A percentile compares a stretch with the other conserved stretches of the same genome.
Conservation (phyloP, 108 stramenopile genomes). For the Schizochytrium sp. region DNA sequence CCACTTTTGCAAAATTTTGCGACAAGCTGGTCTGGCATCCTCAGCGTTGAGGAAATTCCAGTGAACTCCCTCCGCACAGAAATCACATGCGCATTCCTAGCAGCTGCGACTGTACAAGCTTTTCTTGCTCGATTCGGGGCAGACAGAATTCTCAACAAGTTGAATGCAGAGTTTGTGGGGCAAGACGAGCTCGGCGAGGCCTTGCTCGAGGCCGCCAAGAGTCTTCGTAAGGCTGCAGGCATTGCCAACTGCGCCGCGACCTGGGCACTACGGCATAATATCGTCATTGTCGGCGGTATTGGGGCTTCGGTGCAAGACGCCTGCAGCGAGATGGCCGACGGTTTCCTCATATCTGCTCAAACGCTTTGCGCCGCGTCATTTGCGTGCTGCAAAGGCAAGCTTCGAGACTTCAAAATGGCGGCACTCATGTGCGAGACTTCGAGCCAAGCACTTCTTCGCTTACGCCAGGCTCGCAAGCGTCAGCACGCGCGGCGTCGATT, state of each 20-base stretch:
- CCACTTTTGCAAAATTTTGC: neutral
- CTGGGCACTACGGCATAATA: neutral
- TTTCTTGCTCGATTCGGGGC: neutral
- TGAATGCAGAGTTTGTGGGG: neutral
- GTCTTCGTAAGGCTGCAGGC: neutral
- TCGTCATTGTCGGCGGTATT: neutral
- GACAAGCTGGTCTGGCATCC: neutral
- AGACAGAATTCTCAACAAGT: neutral
- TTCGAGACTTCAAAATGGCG: neutral
- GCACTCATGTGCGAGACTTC: neutral
- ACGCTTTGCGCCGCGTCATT: neutral
- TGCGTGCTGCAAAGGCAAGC: neutral
- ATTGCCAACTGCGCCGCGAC: neutral
- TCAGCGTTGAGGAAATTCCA: neutral
- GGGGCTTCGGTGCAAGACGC: neutral
- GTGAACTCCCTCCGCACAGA: neutral
- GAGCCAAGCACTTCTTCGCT: neutral
- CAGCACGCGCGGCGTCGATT: neutral
- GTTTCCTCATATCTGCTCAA: neutral
- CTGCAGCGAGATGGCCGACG: neutral
- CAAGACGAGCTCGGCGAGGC: neutral
- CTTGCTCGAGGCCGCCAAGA: neutral
- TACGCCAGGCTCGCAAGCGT: neutral
- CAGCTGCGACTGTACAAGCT: neutral
- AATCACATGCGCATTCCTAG: neutral